phyloP scores from a whole-genome alignment of 1,284 basidiomycete species.

The Trametes polyzona region DNA sequence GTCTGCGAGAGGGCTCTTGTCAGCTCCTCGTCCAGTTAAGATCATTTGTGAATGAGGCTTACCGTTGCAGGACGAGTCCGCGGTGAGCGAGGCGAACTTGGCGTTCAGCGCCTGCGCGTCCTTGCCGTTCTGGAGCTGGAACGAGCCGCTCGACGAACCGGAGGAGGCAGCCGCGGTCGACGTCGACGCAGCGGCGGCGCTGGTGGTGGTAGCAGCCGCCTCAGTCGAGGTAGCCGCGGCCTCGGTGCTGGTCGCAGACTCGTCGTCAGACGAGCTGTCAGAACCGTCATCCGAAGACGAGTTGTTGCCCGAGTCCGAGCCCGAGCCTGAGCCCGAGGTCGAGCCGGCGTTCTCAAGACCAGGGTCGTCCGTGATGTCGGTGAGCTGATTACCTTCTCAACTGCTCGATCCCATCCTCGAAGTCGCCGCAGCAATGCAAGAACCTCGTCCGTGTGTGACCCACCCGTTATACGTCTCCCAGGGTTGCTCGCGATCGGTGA shows the following conservation, averaged over 20 bases:
- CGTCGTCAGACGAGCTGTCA: slow-evolving; percentile 6
- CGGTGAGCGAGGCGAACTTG: slow-evolving; percentile 48
- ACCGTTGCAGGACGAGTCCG: slow-evolving; percentile 44
- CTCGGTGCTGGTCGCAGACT: slow-evolving; percentile 15
- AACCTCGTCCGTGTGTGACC: too few relatives aligned
- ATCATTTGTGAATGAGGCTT: background rate
- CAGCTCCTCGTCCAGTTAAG: background rate
- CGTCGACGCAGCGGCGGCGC: slow-evolving; percentile 23
- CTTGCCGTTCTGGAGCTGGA: slow-evolving; percentile 49
- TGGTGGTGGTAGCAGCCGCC: background rate
- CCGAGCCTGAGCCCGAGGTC: background rate
- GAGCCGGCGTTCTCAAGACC: slow-evolving; percentile 35
- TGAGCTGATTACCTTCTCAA: too few relatives aligned
- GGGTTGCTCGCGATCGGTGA: too few relatives aligned
- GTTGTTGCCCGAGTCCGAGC: too few relatives aligned
- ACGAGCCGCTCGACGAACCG: slow-evolving; percentile 28
- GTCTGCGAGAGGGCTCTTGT: slow-evolving; percentile 29
- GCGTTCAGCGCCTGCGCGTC: slow-evolving; percentile 56
- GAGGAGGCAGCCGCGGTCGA: slow-evolving; percentile 27
- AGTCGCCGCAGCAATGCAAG: too few relatives aligned
- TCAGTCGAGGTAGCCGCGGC: slow-evolving; percentile 16
- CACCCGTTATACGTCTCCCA: too few relatives aligned
- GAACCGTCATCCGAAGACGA: background rate
- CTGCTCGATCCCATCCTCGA: too few relatives aligned
- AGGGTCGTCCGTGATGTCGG: slow-evolving; percentile 46